Evolutionary conservation across 1,284 basidiomycete species (phyloP), one percentile per base, ranked within the genome.

Genomic region (Paramarasmius palmivorus): DNA sequence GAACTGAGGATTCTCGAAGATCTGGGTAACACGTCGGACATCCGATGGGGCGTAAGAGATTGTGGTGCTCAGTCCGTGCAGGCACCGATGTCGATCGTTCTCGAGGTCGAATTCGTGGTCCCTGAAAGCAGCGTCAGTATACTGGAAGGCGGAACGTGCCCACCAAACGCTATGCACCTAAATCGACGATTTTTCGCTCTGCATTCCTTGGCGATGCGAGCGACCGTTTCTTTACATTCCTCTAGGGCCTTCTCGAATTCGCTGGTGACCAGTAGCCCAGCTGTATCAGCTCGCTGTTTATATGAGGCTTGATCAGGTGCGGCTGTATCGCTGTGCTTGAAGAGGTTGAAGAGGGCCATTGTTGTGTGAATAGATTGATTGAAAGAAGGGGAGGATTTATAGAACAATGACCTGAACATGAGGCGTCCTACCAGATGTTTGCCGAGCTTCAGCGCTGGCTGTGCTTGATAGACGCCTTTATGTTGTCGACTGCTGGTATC

Each of bases 41-140:
- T 77, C 77, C 0, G 74, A 67, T 2, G 77, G 75, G 1, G 51
- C 48, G 57, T 70, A 71, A n/a, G 47, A 51, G 35, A 63, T 62
- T 19, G 59, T 57, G 40, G 61, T 47, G 37, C 29, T 42, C 2
- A 77, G 64, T 10, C 73, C 73, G 47, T 75, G 68, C n/a, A 81
- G 62, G 62, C 78, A 81, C 17, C 71, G 61, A 1, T 68, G 53
- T 46, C 61, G 62, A 58, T 79, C 76, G 38, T 73, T 72, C 53
- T 77, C 76, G 0, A 81, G 63, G 57, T 82, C 78, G 55, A 80
- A 82, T 61, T 80, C 78, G 41, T 77, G 67, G 62, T 82, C 79
- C 58, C 77, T 78, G 52, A 12, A 38, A 25, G 46, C 19, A 42
- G 32, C 7, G 49, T 22, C 25, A 20, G n/a, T 38, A 2, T 23